These are phyloP conservation scores for Wakefieldia striispora DNA, from an alignment of 768 basidiomycete species.

Conservation along the genomic window DNA sequence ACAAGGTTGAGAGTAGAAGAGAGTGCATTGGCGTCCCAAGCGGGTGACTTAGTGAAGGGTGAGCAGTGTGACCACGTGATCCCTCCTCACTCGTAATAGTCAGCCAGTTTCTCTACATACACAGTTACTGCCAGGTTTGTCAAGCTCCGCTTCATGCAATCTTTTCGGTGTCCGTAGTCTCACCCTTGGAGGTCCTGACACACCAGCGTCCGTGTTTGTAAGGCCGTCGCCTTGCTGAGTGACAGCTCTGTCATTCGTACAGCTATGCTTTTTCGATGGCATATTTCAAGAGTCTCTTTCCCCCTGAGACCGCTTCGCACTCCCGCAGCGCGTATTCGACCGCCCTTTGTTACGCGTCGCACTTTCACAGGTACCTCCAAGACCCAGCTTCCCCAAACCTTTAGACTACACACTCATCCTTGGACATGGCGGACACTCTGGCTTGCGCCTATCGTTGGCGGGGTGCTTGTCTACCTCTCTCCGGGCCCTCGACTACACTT, in stretches of 20 bases:
- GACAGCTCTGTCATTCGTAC: conserved; percentile 10
- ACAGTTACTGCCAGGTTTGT: too few relatives aligned
- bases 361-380: conserved; percentile 16
- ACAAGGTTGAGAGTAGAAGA: neutral
- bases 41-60: conserved; percentile 4
- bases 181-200: too few relatives aligned
- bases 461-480: conserved; percentile 49
- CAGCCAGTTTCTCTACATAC: too few relatives aligned
- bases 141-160: conserved; percentile 27
- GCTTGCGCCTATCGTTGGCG: conserved; percentile 57
- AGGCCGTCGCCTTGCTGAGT: conserved; percentile 44
- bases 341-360: conserved; percentile 18
- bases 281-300: conserved; percentile 20
- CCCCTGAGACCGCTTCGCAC: conserved; percentile 22
- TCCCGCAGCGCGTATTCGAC: conserved; percentile 4
- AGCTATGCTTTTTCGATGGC: conserved; percentile 27
- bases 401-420: conserved; percentile 26
- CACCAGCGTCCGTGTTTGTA: too few relatives aligned
- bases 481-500: conserved; percentile 41
- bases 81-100: neutral
- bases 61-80: conserved; percentile 5
- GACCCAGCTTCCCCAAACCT: conserved; percentile 9
- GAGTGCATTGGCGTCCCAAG: neutral
- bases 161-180: conserved; percentile 4
- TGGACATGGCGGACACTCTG: conserved; percentile 38